Base-by-base conservation (phyloP, 495 filamentous ascomycete species). In the Aspergillus ellipticus region DNA sequence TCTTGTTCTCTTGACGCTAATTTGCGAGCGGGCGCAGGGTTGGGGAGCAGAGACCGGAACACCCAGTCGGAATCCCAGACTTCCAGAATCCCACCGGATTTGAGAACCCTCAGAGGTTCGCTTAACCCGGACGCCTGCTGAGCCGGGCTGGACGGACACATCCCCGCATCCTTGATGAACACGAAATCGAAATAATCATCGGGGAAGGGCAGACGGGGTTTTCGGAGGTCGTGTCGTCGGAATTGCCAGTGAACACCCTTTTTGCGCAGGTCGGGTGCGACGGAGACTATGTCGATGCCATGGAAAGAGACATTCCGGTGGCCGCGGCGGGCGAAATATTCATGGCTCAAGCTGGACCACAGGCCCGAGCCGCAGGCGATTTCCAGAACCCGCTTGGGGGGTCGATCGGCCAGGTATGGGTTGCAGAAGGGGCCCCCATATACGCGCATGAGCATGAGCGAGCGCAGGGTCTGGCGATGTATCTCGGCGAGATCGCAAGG, bases 401-500 rank as follows among this genome's bases (percentile, higher is more conserved):
- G 87, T 47, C 80, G 81, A 57, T 82, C 76, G 31, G 79, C 70
- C 39, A 86, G 75, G 41, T 78, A 78, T 11, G 88, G 86, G 13
- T 85, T 86, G 68, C 89, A 92, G 62, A 92, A 84, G 1, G 91
- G 86, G 28, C 81, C 82, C 45, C 90, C 90, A 57, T 90, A 90
- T 21, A 96, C 83, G 67, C 88, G 84, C 58, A 89, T 82, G 47
- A 91, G 78, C 63, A 96, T 83, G 57, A 92, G 76, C 9, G 92
- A 94, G 55, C 89, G 84, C 53, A 96, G 78, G 53, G 84, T 89
- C 67, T 97, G 93, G 42, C 92, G 80, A 67, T 96, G 90, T 56
- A 96, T 79, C 71, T 96, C 93, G 48, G 85, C 76, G 28, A 96
- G 80, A 75, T 96, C 93, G 72, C 89, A 88, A 54, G 93, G 93